Conservation (phyloP, 129 eudicot species). For the Cynara cardunculus region DNA sequence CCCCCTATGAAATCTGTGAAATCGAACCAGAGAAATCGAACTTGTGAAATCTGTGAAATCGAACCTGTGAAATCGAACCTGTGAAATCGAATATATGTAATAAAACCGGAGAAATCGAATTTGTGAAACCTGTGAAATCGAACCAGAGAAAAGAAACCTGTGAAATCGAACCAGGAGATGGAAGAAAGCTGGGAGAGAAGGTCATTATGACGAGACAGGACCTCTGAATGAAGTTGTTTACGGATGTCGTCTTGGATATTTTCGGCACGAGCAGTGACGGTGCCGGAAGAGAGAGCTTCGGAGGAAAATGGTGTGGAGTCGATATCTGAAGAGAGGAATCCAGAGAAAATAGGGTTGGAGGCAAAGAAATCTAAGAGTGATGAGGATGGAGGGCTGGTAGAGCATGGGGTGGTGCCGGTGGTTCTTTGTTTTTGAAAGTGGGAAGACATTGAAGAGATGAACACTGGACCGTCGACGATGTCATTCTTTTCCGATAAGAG, state of each 20-base stretch:
- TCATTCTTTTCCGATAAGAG: slow-evolving; percentile 25
- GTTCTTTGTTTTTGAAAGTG: slow-evolving; percentile 63
- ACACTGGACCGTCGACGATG: slow-evolving; percentile 47
- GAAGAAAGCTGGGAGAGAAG: slow-evolving; percentile 68
- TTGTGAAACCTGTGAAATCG: too few species aligned
- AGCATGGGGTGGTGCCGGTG: slow-evolving; percentile 4
- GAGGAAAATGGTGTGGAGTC: slow-evolving; percentile 77
- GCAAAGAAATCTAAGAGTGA: slow-evolving; percentile 62
- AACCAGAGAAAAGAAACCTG: too few species aligned
- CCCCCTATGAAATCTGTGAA: too few species aligned
- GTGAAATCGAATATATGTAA: too few species aligned
- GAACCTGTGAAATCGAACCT: too few species aligned
- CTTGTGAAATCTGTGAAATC: too few species aligned
- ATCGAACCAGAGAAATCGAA: too few species aligned
- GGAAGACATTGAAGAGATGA: slow-evolving; percentile 58
- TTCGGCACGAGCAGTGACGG: slow-evolving; percentile 79
- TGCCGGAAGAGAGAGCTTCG: slow-evolving; percentile 87
- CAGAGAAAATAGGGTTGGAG: slow-evolving; percentile 72
- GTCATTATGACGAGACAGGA: slow-evolving; percentile 63
- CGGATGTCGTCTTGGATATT: slow-evolving; percentile 79
- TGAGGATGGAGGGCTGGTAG: slow-evolving; percentile 20
- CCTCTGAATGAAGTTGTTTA: slow-evolving; percentile 63
- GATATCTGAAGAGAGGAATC: slow-evolving; percentile 70
- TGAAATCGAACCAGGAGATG: too few species aligned
- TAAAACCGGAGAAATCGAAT: too few species aligned